Conservation (phyloP, 2,329 filamentous ascomycete species). For the Penicillium digitatum region DNA sequence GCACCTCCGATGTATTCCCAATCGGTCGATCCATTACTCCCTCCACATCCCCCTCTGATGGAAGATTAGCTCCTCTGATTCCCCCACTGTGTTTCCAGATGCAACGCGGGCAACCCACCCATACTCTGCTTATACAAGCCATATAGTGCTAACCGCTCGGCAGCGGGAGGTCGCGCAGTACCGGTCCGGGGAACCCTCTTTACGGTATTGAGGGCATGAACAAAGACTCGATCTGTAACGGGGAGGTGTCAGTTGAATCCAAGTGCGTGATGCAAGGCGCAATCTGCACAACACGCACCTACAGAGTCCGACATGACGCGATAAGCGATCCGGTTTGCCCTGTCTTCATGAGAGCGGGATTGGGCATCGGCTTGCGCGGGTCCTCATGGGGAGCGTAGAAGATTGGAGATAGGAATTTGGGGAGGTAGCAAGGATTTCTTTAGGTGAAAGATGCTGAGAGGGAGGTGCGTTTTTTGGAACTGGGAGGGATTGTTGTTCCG, state of each 20-base stretch:
- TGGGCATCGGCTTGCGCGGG: conserved; percentile 25
- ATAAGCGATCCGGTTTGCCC: conserved; percentile 25
- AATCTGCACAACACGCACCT: conserved; percentile 32
- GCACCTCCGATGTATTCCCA: conserved; percentile 49
- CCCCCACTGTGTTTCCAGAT: background rate
- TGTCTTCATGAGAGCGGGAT: conserved; percentile 33
- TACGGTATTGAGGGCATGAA: conserved; percentile 96
- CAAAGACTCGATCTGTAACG: conserved; percentile 86
- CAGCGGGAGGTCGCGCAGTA: conserved; percentile 77
- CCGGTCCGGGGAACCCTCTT: conserved; percentile 96
- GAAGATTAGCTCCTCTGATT: conserved; percentile 13
- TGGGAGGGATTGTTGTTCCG: background rate
- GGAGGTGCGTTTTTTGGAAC: background rate
- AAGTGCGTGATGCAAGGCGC: background rate
- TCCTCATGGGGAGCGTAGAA: conserved; percentile 27
- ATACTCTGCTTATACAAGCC: conserved; percentile 98
- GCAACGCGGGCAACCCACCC: conserved; percentile 48
- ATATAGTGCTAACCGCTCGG: conserved; percentile 86
- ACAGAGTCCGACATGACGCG: conserved; percentile 46
- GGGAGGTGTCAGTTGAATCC: conserved; percentile 2
- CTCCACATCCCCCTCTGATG: conserved; percentile 81
- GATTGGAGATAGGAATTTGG: background rate
- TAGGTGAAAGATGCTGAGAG: background rate
- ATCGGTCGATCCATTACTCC: conserved; percentile 84
- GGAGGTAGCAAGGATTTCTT: background rate